Percentiles rank a stretch among this genome's conserved stretches.
These are phyloP conservation scores for Fusarium sp. DNA, from an alignment of 2,329 filamentous ascomycete genomes.

Conservation along the genomic window DNA sequence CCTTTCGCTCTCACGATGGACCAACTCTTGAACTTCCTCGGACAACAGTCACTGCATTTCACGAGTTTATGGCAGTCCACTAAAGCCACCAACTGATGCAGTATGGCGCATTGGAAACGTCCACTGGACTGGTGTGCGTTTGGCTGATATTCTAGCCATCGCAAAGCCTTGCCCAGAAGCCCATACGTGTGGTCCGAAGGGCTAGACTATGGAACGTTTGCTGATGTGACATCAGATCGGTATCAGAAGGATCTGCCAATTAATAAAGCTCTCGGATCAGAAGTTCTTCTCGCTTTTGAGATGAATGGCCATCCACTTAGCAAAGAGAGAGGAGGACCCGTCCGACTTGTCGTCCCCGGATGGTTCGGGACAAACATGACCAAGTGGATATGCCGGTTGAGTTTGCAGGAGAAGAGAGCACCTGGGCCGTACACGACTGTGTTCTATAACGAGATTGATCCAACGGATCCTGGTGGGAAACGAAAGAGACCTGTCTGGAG, in stretches of 20 bases:
- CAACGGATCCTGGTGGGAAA: background rate
- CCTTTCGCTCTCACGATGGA: conserved; percentile 5
- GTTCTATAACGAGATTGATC: conserved; percentile 21
- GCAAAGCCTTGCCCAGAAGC: background rate
- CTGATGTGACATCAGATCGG: background rate
- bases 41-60: conserved; percentile 9
- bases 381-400: conserved; percentile 18
- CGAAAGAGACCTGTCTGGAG: conserved; percentile 17
- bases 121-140: conserved; percentile 6
- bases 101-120: conserved; percentile 18
- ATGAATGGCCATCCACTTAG: background rate
- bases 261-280: background rate
- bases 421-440: background rate
- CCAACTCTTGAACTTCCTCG: conserved; percentile 3
- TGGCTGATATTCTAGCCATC: background rate
- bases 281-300: background rate
- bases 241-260: conserved; percentile 19
- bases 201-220: conserved; percentile 4
- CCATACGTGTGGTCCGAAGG: conserved; percentile 23
- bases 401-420: background rate
- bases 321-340: conserved; percentile 18
- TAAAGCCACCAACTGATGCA: background rate
- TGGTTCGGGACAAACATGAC: conserved; percentile 28
- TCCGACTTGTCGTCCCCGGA: conserved; percentile 13
- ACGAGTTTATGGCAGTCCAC: conserved; percentile 21